Base-by-base conservation (phyloP, 805 yeast species). In the Sungouiozyma intestinalis region DNA sequence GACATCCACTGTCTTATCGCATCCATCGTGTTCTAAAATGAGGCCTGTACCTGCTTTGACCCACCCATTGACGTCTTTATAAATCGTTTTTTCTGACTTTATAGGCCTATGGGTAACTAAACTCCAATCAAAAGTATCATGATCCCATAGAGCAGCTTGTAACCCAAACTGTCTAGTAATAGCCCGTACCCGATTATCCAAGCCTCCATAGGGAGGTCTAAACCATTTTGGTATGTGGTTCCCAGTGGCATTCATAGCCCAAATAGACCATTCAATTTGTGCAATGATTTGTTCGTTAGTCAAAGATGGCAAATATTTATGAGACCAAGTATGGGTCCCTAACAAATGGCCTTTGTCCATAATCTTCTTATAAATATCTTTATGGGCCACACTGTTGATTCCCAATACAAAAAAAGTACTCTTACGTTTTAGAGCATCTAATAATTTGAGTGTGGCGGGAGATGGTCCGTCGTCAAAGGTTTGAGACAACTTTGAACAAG, bases 181-280 rank as follows among this genome's bases (percentile, higher is more conserved):
- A 2, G 79, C 65, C 44, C 97, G 67, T 1, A 90, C 82, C 41
- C 97, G 67, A 58, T 87, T 81, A 64, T 90, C 98, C 29, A 85
- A 71, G 0, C 95, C 97, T 1, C 97, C 98, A 57, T 85, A 90
- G 1, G 98, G 98, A 0, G 98, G 98, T 50, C 98, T 73, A 60
- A 84, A 90, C 84, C 90, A 90, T 54, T 81, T 81, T 5, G 98
- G 98, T 8, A 84, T 58, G 53, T 87, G 88, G 20, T 79, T 69
- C 0, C 85, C 84, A 0, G 97, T 87, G 1, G 96, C 96, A 65
- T 90, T 88, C 87, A 88, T 85, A 4, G 97, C 96, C 97, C 97
- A 90, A 27, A 86, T 77, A 1, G 94, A 79, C 98, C 98, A 90
- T 61, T 88, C 81, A 33, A 90, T 64, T 58, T 90, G 95, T 0